Evolutionary conservation across 2,329 filamentous ascomycete species (phyloP), one percentile per base, ranked within the genome.

Genomic region (Coleophoma cylindrospora): DNA sequence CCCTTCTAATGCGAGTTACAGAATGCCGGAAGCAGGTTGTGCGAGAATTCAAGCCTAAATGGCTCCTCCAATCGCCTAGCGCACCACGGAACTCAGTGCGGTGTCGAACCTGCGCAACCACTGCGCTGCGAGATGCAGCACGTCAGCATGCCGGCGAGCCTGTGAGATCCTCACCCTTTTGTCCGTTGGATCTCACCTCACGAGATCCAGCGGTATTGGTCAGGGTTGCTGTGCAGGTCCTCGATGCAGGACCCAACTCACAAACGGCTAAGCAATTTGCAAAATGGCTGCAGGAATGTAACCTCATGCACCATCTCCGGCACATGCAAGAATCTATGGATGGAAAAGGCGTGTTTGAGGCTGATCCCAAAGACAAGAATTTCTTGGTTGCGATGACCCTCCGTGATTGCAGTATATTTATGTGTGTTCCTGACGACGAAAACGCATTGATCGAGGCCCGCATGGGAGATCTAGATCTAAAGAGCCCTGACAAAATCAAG

Each of bases 1-100:
- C 15, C 36, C 22, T 21, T 40, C 19, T 32, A 10, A 32, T 40
- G 11, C 12, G 19, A 46, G 37, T 7, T 7, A 27, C 48, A 52
- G 50, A 43, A 17, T 36, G 19, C 13, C 60, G 65, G 0, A 62
- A 61, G 3, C 61, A 72, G 45, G 58, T 67, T 6, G 64, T 87
- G 33, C 70, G 88, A 50, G 87, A 92, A 64, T 86, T 92, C 69
- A 94, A 94, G 65, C 88, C 89, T 13, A 94, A 94, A 68, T 94
- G 89, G 89, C 77, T 94, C 22, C 70, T 76, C 9, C 87, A 91
- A 64, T 91, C 87, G 2, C 87, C 84, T 77, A 73, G 46, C 75
- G 86, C 46, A n/a, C 41, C 41, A 6, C 3, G 6, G 13, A 22
- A n/a, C 11, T 44, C 41, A 14, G 12, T 44, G 13, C 41, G 41